Percentiles rank a stretch among this genome's conserved stretches.
phyloP scores from a whole-genome alignment of 2,329 filamentous ascomycete species.

The Talaromyces sp. region DNA sequence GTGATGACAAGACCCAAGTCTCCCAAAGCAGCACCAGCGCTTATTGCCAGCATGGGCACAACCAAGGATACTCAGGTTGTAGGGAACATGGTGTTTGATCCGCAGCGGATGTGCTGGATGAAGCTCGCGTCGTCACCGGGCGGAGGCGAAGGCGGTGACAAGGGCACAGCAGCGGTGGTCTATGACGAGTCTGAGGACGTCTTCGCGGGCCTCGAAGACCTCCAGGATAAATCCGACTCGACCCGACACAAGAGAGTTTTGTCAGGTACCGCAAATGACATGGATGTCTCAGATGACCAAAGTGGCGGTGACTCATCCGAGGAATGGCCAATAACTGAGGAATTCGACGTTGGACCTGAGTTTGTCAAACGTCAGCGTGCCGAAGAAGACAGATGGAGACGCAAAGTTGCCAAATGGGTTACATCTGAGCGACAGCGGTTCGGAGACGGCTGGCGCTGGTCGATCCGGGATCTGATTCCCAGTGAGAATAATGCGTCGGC shows the following conservation, averaged over 20 bases:
- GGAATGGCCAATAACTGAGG: slow-evolving; percentile 85
- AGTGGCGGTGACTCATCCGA: slow-evolving; percentile 50
- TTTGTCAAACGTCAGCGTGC: slow-evolving; percentile 85
- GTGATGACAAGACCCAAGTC: slow-evolving; percentile 41
- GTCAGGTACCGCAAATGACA: slow-evolving; percentile 22
- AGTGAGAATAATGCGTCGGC: slow-evolving; percentile 1
- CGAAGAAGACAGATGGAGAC: slow-evolving; percentile 87
- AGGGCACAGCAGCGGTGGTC: slow-evolving; percentile 43
- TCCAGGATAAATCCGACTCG: slow-evolving; percentile 59
- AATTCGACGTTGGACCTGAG: slow-evolving; percentile 94
- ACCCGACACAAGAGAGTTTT: slow-evolving; percentile 16
- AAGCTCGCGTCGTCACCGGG: slow-evolving; percentile 57
- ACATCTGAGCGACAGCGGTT: slow-evolving; percentile 47
- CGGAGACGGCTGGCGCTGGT: slow-evolving; percentile 70
- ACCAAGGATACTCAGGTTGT: slow-evolving; percentile 88
- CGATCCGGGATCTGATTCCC: slow-evolving; percentile 49
- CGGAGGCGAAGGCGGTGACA: slow-evolving; percentile 7
- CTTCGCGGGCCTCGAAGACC: slow-evolving; percentile 90
- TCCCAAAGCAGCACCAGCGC: slow-evolving; percentile 52
- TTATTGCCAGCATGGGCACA: slow-evolving; percentile 85
- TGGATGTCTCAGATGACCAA: slow-evolving; percentile 31
- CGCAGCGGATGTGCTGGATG: slow-evolving; percentile 95
- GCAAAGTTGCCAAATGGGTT: slow-evolving; percentile 84
- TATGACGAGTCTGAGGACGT: slow-evolving; percentile 90
- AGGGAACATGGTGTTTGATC: slow-evolving; percentile 98